These are phyloP conservation scores for Solanum hybrid DNA, from an alignment of 305 asterid genomes.

Conservation along the genomic window DNA sequence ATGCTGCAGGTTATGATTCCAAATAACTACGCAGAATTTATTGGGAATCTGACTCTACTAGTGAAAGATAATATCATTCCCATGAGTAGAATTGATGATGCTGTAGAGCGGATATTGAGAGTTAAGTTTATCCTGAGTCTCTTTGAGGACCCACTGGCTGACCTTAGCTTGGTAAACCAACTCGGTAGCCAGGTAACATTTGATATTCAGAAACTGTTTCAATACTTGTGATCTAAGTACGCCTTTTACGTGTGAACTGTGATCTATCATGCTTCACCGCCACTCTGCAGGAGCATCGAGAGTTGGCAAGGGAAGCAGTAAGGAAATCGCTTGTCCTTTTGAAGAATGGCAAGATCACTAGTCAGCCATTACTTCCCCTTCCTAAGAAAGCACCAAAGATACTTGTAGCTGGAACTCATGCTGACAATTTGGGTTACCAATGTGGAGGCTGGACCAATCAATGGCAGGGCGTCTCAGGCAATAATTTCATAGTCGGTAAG, in stretches of 20 bases:
- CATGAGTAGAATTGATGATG: slow-evolving; percentile 43
- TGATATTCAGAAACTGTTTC: neutral
- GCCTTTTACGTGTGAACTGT: neutral
- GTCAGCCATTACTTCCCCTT: slow-evolving; percentile 21
- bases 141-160: slow-evolving; percentile 48
- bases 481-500: neutral
- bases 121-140: slow-evolving; percentile 43
- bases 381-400: slow-evolving; percentile 20
- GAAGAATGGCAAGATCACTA: slow-evolving; percentile 20
- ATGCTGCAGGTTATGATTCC: slow-evolving; percentile 47
- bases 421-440: slow-evolving; percentile 25
- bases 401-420: slow-evolving; percentile 32
- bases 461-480: slow-evolving; percentile 28
- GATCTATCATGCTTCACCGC: neutral
- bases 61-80: slow-evolving; percentile 36
- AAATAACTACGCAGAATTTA: slow-evolving; percentile 36
- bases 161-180: slow-evolving; percentile 33
- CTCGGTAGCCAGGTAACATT: slow-evolving; percentile 32
- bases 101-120: slow-evolving; percentile 42
- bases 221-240: neutral
- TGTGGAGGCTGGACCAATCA: slow-evolving; percentile 36
- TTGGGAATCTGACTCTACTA: slow-evolving; percentile 27
- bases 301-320: slow-evolving; percentile 30
- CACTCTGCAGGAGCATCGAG: slow-evolving; percentile 18
- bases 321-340: slow-evolving; percentile 28